Base-by-base conservation (phyloP, 805 yeast genomes). In the Hanseniaspora vineae region DNA sequence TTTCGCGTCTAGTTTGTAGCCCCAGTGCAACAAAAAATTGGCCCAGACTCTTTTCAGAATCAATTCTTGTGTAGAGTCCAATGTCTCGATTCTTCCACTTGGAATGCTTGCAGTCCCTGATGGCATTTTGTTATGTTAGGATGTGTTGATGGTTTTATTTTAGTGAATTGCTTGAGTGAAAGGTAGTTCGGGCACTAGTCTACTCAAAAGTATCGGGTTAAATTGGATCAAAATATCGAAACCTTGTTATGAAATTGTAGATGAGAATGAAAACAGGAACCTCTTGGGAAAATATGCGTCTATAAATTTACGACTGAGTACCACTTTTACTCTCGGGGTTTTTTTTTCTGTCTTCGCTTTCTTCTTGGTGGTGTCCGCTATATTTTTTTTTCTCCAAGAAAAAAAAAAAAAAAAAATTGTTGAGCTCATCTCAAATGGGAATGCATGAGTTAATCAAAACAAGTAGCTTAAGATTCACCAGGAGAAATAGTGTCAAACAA, bases 1-100 rank as follows among this genome's bases (percentile, higher is more conserved):
- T n/a, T 52, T 49, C 15, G 62, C 60, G 40, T 64, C 56, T 1
- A 70, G 71, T 4, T 67, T 67, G 2, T 67, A 59, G 15, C 85
- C 87, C 71, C 80, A 71, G 50, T 68, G 75, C 53, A 75, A 77
- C 53, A 84, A 66, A 44, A 78, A 56, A 55, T 78, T 72, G 45
- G 81, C 78, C 88, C 89, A 84, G 4, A 75, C 71, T 56, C 81
- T 85, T 61, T 84, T 84, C 58, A 83, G 64, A 17, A 72, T 70
- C 45, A 72, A 56, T 57, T 83, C 89, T 60, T 83, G 79, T 20
- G 80, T 82, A 1, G 65, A 54, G 3, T 75, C 69, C 32, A 78
- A 58, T 2, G 73, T 67, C 49, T 66, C 68, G 42, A 69, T 66
- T 52, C 76, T 68, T 6, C 79, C 78, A 15, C 37, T 33, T 33